These are phyloP conservation scores for Lentinus polychrous DNA, from an alignment of 1,284 basidiomycete genomes.

Conservation along the genomic window DNA sequence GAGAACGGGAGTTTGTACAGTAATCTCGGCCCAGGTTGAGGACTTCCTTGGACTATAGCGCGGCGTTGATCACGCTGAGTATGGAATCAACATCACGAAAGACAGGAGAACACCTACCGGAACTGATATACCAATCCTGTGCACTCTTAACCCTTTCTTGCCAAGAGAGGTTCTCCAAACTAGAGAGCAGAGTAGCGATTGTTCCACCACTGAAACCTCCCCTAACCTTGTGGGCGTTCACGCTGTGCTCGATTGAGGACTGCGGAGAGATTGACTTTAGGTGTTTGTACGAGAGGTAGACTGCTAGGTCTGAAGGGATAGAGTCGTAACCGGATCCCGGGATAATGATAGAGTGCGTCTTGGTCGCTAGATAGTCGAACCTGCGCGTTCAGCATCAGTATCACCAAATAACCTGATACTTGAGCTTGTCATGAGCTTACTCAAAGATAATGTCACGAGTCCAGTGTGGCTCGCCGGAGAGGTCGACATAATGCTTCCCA, in stretches of 20 bases:
- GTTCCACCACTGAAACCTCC: slow-evolving; percentile 70
- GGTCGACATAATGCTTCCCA: slow-evolving; percentile 60
- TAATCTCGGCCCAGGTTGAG: slow-evolving; percentile 29
- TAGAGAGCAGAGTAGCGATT: slow-evolving; percentile 43
- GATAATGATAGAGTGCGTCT: slow-evolving; percentile 62
- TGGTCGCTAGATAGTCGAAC: slow-evolving; percentile 60
- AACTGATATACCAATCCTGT: slow-evolving; percentile 48
- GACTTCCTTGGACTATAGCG: slow-evolving; percentile 35
- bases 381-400: slow-evolving; percentile 21
- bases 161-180: slow-evolving; percentile 41
- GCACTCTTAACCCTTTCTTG: slow-evolving; percentile 22
- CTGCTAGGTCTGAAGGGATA: slow-evolving; percentile 59
- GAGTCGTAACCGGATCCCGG: slow-evolving; percentile 71
- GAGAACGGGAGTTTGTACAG: slow-evolving; percentile 44
- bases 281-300: slow-evolving; percentile 47
- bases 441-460: slow-evolving; percentile 44
- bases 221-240: slow-evolving; percentile 39
- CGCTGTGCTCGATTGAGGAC: slow-evolving; percentile 30
- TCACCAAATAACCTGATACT: neutral
- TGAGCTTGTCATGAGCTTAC: slow-evolving; percentile 25
- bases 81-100: no score
- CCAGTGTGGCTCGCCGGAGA: slow-evolving; percentile 51
- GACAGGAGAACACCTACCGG: slow-evolving; percentile 37
- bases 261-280: slow-evolving; percentile 32
- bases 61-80: slow-evolving; percentile 4